Conservation (phyloP, 2,329 filamentous ascomycete genomes). For the Aspergillus ochraceus region DNA sequence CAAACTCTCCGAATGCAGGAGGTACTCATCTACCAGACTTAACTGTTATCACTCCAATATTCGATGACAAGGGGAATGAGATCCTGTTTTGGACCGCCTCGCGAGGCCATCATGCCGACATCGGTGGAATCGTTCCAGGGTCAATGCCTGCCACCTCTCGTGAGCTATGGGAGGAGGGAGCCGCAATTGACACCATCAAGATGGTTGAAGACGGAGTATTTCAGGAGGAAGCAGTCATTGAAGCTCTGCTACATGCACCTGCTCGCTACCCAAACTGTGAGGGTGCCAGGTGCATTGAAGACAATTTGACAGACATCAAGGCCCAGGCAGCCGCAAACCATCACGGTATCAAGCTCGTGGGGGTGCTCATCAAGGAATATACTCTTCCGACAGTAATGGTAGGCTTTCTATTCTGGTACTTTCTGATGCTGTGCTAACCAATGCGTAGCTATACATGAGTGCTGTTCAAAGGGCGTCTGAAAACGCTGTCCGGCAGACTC, state of each 20-base stretch:
- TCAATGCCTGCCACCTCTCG: slow-evolving; percentile 63
- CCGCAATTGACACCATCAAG: slow-evolving; percentile 31
- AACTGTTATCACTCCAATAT: slow-evolving; percentile 74
- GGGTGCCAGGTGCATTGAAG: slow-evolving; percentile 71
- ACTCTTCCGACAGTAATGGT: too few species aligned
- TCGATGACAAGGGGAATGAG: slow-evolving; percentile 61
- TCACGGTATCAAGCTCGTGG: slow-evolving; percentile 74
- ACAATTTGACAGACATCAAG: slow-evolving; percentile 81
- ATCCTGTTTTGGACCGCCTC: slow-evolving; percentile 80
- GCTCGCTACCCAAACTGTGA: slow-evolving; percentile 70
- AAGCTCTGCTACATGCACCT: slow-evolving; percentile 68
- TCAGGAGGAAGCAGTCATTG: slow-evolving; percentile 69
- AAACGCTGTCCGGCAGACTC: slow-evolving; percentile 65
- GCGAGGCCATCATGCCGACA: slow-evolving; percentile 65
- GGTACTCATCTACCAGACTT: slow-evolving; percentile 80
- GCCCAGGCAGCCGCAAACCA: slow-evolving; percentile 81
- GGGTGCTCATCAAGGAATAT: slow-evolving; percentile 14
- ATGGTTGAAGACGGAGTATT: slow-evolving; percentile 50
- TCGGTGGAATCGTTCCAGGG: slow-evolving; percentile 73
- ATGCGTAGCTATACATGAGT: slow-evolving; percentile 74
- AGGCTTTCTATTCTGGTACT: slow-evolving; percentile 36
- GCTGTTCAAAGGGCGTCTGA: slow-evolving; percentile 78
- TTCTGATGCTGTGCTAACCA: too few species aligned
- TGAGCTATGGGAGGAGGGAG: slow-evolving; percentile 41
- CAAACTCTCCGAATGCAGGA: slow-evolving; percentile 81